Evolutionary conservation across 2,329 filamentous ascomycete genomes (phyloP).

Genomic region (Penicillium paneum): DNA sequence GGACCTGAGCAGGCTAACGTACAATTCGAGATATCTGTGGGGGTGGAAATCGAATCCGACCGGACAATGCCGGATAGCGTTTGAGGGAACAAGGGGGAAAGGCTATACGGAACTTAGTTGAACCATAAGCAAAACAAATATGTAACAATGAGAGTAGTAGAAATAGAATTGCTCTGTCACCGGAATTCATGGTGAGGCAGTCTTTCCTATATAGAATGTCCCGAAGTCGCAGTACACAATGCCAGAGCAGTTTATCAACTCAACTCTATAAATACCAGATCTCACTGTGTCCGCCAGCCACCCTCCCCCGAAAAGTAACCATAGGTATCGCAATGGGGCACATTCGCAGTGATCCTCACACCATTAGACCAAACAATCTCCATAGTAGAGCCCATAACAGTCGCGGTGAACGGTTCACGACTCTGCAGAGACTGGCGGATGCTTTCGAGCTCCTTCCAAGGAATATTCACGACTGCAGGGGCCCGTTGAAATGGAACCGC

Average conservation of each 20-base stretch:
- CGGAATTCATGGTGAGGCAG: neutral
- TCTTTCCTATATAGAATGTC: neutral
- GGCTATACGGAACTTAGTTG: neutral
- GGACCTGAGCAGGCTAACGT: neutral
- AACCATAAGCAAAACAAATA: neutral
- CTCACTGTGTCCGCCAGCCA: slow-evolving; percentile 5
- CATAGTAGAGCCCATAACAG: slow-evolving; percentile 7
- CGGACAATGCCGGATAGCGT: neutral
- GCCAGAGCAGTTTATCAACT: neutral
- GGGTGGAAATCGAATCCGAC: slow-evolving; percentile 1
- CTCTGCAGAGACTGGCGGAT: neutral
- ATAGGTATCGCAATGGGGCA: slow-evolving; percentile 7
- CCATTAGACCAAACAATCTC: slow-evolving; percentile 9
- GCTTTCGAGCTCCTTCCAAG: slow-evolving; percentile 8
- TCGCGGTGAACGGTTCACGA: slow-evolving; percentile 6
- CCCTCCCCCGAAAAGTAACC: slow-evolving; percentile 4
- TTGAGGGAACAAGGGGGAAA: neutral
- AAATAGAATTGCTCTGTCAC: neutral
- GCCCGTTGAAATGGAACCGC: slow-evolving; percentile 4
- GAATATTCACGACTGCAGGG: slow-evolving; percentile 9
- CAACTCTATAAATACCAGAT: neutral
- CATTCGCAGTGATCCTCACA: slow-evolving; percentile 8
- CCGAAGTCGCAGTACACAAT: neutral
- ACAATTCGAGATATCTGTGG: neutral
- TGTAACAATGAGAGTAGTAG: neutral